Conservation (phyloP, 805 yeast species). For the Barnettozyma californica region DNA sequence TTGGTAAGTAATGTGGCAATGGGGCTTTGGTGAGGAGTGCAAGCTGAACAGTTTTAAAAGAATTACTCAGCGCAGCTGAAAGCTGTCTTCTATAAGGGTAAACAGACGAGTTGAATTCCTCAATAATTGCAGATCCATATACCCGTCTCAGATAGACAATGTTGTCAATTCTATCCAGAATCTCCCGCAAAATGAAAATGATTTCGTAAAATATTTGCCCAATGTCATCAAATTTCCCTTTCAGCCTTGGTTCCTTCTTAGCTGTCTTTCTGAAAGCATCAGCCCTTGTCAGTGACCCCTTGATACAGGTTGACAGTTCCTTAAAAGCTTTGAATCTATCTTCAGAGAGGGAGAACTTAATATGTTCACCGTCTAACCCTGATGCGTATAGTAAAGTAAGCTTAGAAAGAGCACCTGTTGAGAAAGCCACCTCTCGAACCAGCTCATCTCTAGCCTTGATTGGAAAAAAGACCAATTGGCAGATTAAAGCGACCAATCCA, state of each 20-base stretch:
- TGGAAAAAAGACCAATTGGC: slow-evolving; percentile 42
- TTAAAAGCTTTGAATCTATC: slow-evolving; percentile 29
- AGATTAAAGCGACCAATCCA: slow-evolving; percentile 40
- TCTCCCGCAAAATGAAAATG: slow-evolving; percentile 40
- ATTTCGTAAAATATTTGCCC: slow-evolving; percentile 38
- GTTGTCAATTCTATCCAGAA: slow-evolving; percentile 43
- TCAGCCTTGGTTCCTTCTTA: slow-evolving; percentile 43
- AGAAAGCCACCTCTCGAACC: slow-evolving; percentile 35
- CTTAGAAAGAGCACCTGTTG: slow-evolving; percentile 35
- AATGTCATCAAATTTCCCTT: slow-evolving; percentile 38
- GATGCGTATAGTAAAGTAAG: slow-evolving; percentile 35
- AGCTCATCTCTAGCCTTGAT: slow-evolving; percentile 42
- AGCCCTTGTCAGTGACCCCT: slow-evolving; percentile 35
- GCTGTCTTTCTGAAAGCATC: slow-evolving; percentile 35
- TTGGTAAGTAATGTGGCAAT: slow-evolving; percentile 45
- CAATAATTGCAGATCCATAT: slow-evolving; percentile 43
- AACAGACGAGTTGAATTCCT: slow-evolving; percentile 36
- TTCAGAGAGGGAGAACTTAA: slow-evolving; percentile 25
- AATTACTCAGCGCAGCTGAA: slow-evolving; percentile 34
- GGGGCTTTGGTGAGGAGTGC: slow-evolving; percentile 42
- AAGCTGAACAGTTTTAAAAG: slow-evolving; percentile 37
- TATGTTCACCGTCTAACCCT: slow-evolving; percentile 32
- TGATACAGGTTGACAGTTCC: slow-evolving; percentile 32
- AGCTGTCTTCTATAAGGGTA: slow-evolving; percentile 41
- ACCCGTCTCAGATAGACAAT: slow-evolving; percentile 36